Percentiles rank a stretch among this genome's conserved stretches.
Evolutionary conservation across 306 rosid genomes (phyloP).

Genomic region (Medicago truncatula): MtrunA17r5.0-ANR NC_053047.1:42832501-42833000

Average conservation of each 20-base stretch:
- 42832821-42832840: conserved; percentile 80
- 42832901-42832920: conserved; percentile 98
- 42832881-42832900: conserved; percentile 99
- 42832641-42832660: no score
- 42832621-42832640: no score
- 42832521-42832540: no score
- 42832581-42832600: background rate
- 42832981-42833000: conserved; percentile 37
- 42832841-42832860: conserved; percentile 92
- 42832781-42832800: conserved; percentile 87
- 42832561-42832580: no score
- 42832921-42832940: conserved; percentile 87
- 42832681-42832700: conserved; percentile 13
- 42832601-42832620: background rate
- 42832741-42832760: conserved; percentile 76
- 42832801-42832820: conserved; percentile 85
- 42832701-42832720: conserved; percentile 26
- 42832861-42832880: conserved; percentile 96
- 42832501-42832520: no score
- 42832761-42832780: conserved; percentile 99
- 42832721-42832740: conserved; percentile 10
- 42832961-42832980: conserved; percentile 15
- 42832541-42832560: background rate
- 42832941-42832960: background rate
- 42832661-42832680: conserved; percentile 4